Conservation (phyloP, 2,329 filamentous ascomycete genomes). For the Fusarium tanahbumbuense region DNA sequence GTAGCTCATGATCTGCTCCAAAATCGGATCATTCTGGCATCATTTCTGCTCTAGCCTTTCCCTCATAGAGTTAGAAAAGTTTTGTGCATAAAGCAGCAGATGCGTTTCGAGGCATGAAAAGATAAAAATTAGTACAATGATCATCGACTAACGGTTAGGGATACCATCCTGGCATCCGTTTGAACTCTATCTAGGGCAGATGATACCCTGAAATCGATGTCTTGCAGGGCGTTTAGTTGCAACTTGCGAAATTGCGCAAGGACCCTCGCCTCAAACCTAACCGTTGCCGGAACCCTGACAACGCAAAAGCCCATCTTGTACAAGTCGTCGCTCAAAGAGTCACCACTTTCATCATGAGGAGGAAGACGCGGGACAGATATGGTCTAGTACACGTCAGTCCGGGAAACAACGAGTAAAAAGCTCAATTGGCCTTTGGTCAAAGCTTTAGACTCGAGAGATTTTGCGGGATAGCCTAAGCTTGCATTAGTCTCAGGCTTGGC, state of each 20-base stretch:
- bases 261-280: not conserved
- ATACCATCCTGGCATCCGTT: too few species aligned
- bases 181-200: not conserved
- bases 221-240: not conserved
- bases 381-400: not conserved
- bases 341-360: not conserved
- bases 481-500: not conserved
- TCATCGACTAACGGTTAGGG: too few species aligned
- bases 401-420: not conserved
- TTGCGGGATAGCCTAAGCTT: not conserved
- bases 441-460: not conserved
- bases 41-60: not conserved
- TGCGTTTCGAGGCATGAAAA: not conserved
- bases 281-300: fast-evolving
- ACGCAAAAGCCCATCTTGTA: not conserved
- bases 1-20: too few species aligned
- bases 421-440: not conserved
- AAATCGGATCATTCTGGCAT: not conserved
- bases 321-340: not conserved
- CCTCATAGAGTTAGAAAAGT: not conserved
- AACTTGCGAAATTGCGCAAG: not conserved
- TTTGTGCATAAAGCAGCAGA: not conserved
- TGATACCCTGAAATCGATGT: not conserved
- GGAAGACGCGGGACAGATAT: not conserved
- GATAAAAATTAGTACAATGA: too few species aligned